Base-by-base conservation (phyloP, 2,329 filamentous ascomycete genomes). In the Aureobasidium sp. region DNA sequence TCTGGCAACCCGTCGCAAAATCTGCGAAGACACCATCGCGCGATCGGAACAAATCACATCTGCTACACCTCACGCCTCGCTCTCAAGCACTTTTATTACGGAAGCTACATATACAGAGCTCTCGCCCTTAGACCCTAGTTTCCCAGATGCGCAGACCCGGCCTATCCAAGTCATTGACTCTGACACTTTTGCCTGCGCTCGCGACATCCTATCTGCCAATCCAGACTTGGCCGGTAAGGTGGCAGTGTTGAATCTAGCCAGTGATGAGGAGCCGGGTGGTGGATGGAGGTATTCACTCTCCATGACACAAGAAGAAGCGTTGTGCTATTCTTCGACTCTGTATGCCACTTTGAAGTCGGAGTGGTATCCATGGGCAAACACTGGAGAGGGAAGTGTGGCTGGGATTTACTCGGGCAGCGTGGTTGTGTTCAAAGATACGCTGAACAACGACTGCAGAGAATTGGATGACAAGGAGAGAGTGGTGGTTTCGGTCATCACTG, bases 241-340 rank as follows among this genome's bases (percentile, higher is more conserved):
- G 3, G 52, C 41, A n/a, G 42, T 54, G 2, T 16, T 54, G 16
- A 54, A 54, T 21, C 27, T 54, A 10, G 52, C 52, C 1, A 24
- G 16, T 17, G 52, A 54, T 19, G 35, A 32, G 19, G 24, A 48
- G 7, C 52, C 41, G 2, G 52, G 41, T 14, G 52, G 52, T 42
- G 52, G 52, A 35, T 54, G 52, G 52, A 45, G 42, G n/a, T 40
- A 49, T 16, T n/a, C 52, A n/a, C 22, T 54, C 2, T 49, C 41
- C 14, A 17, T 14, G 14, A 54, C 52, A 6, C 52, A 54, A 21
- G 52, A 54, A 54, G 52, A 54, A 35, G 52, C 52, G 2, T 29
- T 54, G 2, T 54, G 52, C 25, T 54, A 54, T 17, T 54, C 52
- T 2, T 40, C 42, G 3, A 54, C 52, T 4, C 4, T 54, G 3